phyloP scores from a whole-genome alignment of 495 filamentous ascomycete species.

The Aspergillus funiculosus region DNA sequence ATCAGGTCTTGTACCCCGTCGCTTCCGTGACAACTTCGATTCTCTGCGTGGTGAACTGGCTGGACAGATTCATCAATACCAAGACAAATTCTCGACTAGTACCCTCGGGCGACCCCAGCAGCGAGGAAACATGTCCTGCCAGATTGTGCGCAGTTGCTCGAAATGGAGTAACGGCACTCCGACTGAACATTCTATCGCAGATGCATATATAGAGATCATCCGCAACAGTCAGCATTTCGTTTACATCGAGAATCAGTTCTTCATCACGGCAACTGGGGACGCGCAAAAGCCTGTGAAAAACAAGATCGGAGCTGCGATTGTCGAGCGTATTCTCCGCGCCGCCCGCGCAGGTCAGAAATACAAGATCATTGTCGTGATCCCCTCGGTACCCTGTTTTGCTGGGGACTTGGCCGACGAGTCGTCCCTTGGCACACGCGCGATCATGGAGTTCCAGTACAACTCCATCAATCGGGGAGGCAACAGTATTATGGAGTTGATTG shows the following conservation, averaged over 20 bases:
- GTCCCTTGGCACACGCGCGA: conserved; percentile 79
- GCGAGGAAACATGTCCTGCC: conserved; percentile 52
- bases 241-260: conserved; percentile 98
- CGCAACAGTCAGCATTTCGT: conserved; percentile 74
- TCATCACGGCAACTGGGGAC: conserved; percentile 82
- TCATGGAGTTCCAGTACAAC: conserved; percentile 94
- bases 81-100: conserved; percentile 31
- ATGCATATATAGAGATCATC: conserved; percentile 83
- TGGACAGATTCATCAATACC: conserved; percentile 46
- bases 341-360: conserved; percentile 65
- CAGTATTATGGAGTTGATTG: conserved; percentile 77
- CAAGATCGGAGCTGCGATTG: conserved; percentile 81
- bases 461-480: conserved; percentile 83
- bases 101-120: conserved; percentile 23
- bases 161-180: conserved; percentile 67
- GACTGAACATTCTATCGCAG: conserved; percentile 79
- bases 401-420: conserved; percentile 78
- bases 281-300: conserved; percentile 77
- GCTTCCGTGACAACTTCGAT: conserved; percentile 35
- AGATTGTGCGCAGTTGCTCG: conserved; percentile 63
- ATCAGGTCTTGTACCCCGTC: conserved; percentile 22
- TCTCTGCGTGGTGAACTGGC: conserved; percentile 40
- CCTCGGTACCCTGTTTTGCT: conserved; percentile 83
- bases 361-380: conserved; percentile 82
- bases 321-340: conserved; percentile 79